Evolutionary conservation across 306 rosid species (phyloP).

Genomic region (Vigna trinervia): DNA sequence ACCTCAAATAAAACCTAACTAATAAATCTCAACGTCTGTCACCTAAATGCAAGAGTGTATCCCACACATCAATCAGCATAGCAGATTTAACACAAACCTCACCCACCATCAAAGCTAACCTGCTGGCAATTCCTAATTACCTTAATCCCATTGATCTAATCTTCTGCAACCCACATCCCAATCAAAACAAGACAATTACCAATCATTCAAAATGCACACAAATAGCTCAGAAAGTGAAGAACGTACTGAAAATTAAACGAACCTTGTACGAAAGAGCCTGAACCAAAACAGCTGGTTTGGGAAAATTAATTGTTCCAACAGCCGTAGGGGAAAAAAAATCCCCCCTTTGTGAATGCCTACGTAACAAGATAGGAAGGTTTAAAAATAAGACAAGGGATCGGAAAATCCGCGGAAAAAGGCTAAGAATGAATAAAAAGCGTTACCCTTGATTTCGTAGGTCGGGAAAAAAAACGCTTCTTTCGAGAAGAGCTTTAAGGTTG

Average conservation of each 20-base stretch:
- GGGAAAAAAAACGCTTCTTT: not conserved
- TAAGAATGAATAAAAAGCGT: not conserved
- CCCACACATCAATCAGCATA: not conserved
- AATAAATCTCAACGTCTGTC: not conserved
- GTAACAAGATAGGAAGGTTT: not conserved
- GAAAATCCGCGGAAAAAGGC: not conserved
- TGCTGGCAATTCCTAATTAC: not conserved
- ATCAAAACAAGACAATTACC: not conserved
- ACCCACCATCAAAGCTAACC: not conserved
- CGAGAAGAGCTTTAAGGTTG: not conserved
- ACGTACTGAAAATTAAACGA: conserved; percentile 9
- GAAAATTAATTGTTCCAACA: conserved; percentile 11
- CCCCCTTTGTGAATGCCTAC: not conserved
- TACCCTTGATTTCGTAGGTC: conserved; percentile 33
- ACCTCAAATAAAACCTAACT: conserved; percentile 10
- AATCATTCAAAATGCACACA: conserved; percentile 8
- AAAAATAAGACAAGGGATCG: not conserved
- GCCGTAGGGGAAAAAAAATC: not conserved
- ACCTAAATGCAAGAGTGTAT: conserved; percentile 16
- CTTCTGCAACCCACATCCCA: conserved; percentile 6
- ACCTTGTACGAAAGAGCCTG: conserved; percentile 11
- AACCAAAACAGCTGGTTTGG: not conserved
- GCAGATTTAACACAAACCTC: conserved; percentile 18
- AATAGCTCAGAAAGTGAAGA: conserved; percentile 4
- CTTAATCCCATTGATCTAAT: conserved; percentile 16